Conservation (phyloP, 106 monocot genomes). For the Acanthochlamys bracteata region DNA sequence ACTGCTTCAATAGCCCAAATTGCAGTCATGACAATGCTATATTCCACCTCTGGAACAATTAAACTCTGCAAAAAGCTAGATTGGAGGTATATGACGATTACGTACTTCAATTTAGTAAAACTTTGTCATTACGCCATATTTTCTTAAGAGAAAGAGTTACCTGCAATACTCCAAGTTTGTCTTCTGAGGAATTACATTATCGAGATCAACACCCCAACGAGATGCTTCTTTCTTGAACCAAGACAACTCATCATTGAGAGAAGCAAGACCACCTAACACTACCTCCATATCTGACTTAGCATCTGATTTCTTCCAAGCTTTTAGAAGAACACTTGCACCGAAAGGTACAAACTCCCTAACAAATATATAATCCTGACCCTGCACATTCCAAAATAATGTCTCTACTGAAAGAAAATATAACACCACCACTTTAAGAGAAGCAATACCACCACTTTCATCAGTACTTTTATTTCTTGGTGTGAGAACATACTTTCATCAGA, state of each 20-base stretch:
- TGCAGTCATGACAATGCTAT: conserved; percentile 44
- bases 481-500: too few species aligned
- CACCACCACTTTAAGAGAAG: background rate
- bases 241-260: conserved; percentile 65
- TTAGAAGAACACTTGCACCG: conserved; percentile 67
- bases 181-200: conserved; percentile 34
- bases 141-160: conserved; percentile 17
- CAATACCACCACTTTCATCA: too few species aligned
- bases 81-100: background rate
- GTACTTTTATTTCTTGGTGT: too few species aligned
- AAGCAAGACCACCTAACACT: conserved; percentile 58
- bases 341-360: conserved; percentile 81
- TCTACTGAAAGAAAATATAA: background rate
- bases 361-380: conserved; percentile 91
- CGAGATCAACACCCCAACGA: conserved; percentile 60
- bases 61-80: conserved; percentile 59
- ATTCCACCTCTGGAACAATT: conserved; percentile 37
- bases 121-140: background rate
- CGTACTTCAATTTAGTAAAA: background rate
- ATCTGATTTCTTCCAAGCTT: conserved; percentile 56
- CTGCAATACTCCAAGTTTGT: conserved; percentile 77
- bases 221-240: conserved; percentile 89
- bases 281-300: conserved; percentile 55
- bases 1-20: conserved; percentile 87
- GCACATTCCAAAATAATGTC: background rate